A percentile compares a stretch with the other conserved stretches of the same genome.
phyloP scores from a whole-genome alignment of 2,329 filamentous ascomycete genomes.

The Aureobasidium uvarum region DNA sequence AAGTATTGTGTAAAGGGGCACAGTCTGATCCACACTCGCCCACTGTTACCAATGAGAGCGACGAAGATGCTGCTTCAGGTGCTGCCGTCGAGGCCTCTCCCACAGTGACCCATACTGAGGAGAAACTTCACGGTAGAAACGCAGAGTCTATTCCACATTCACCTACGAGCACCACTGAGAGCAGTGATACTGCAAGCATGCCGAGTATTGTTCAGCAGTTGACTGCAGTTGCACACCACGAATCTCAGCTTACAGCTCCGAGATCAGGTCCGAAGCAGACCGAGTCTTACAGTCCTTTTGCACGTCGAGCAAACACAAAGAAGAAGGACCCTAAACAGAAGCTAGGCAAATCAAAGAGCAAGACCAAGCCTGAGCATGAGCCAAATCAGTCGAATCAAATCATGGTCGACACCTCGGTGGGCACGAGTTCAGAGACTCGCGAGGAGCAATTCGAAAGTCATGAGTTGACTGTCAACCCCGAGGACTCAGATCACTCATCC shows the following conservation, averaged over 20 bases:
- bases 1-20: conserved; percentile 1
- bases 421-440: not conserved
- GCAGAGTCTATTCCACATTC: not conserved
- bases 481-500: too few relatives aligned
- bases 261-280: conserved; percentile 40
- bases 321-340: conserved; percentile 30
- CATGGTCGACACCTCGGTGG: not conserved
- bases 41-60: not conserved
- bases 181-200: not conserved
- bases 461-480: too few relatives aligned
- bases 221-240: conserved; percentile 14
- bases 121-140: not conserved
- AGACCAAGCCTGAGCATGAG: conserved; percentile 28
- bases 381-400: not conserved
- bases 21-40: conserved; percentile 1
- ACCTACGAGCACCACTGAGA: not conserved
- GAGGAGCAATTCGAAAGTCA: not conserved
- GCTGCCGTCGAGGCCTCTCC: not conserved
- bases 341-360: conserved; percentile 26
- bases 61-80: not conserved
- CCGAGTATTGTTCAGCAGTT: not conserved
- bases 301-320: conserved; percentile 29
- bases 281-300: conserved; percentile 38
- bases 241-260: conserved; percentile 27
- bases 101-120: not conserved